A percentile compares a stretch with the other conserved stretches of the same genome.
These are phyloP conservation scores for Wickerhamiella nectarea DNA, from an alignment of 805 yeast species.

Conservation along the genomic window DNA sequence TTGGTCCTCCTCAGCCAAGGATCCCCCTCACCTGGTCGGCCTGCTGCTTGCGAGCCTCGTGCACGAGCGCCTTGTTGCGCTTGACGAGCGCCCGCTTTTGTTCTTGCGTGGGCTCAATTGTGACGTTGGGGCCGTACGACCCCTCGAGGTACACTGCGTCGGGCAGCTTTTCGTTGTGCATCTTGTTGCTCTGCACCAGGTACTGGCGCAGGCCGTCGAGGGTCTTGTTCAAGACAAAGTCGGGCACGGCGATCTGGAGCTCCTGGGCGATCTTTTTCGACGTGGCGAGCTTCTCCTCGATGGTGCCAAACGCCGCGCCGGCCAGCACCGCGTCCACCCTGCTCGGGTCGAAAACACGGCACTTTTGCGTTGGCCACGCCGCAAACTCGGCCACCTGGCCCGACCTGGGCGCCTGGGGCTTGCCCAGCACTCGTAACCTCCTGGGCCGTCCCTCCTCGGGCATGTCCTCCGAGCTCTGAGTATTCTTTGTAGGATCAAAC, in stretches of 20 bases:
- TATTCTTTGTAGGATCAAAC: conserved; percentile 18
- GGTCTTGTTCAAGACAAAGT: conserved; percentile 34
- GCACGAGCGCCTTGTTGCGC: neutral
- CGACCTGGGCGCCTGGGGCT: conserved; percentile 10
- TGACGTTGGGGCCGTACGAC: conserved; percentile 41
- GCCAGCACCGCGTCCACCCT: conserved; percentile 13
- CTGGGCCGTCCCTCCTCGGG: conserved; percentile 18
- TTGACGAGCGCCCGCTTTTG: conserved; percentile 31
- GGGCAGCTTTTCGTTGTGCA: conserved; percentile 55
- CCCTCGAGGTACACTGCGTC: conserved; percentile 54
- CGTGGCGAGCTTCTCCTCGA: conserved; percentile 36
- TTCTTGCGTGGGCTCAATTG: conserved; percentile 36
- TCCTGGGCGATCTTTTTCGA: conserved; percentile 36
- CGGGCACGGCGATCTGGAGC: conserved; percentile 42
- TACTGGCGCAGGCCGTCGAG: conserved; percentile 30
- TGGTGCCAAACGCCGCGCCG: conserved; percentile 25
- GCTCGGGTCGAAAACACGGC: conserved; percentile 14
- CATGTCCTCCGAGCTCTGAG: conserved; percentile 10
- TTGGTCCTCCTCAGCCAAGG: too few species aligned
- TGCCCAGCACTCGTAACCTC: conserved; percentile 16
- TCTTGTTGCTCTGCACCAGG: conserved; percentile 29
- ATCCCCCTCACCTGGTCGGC: conserved; percentile 14
- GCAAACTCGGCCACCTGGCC: conserved; percentile 10
- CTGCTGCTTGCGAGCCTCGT: conserved; percentile 20
- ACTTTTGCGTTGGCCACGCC: conserved; percentile 24